Percentiles rank a stretch among this genome's conserved stretches.
Conservation (phyloP, 495 filamentous ascomycete genomes). For the Penicillium manginii region DNA sequence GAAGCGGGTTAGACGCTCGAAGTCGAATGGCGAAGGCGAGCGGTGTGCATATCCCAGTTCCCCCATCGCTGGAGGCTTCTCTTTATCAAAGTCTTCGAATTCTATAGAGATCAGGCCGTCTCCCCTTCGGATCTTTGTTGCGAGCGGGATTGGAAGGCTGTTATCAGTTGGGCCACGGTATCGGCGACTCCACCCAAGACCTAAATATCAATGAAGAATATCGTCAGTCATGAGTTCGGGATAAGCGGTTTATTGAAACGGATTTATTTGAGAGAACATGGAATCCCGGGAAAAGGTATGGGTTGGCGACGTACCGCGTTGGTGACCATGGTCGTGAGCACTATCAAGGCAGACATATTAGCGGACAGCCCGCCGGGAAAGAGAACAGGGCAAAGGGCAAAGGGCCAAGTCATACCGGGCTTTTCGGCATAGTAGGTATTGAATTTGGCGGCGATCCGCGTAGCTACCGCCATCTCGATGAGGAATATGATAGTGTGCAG, state of each 20-base stretch:
- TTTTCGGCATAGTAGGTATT: slow-evolving; percentile 88
- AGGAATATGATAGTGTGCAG: slow-evolving; percentile 84
- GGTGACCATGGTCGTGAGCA: slow-evolving; percentile 97
- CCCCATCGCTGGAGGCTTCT: slow-evolving; percentile 67
- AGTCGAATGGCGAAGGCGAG: slow-evolving; percentile 86
- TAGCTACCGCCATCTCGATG: slow-evolving; percentile 84
- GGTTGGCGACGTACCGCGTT: slow-evolving; percentile 71
- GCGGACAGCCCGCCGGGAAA: slow-evolving; percentile 10
- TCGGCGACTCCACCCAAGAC: slow-evolving; percentile 90
- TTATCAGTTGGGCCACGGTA: slow-evolving; percentile 93
- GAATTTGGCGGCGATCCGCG: slow-evolving; percentile 81
- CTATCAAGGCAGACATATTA: slow-evolving; percentile 48
- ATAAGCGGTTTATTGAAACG: background rate
- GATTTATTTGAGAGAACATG: too few species aligned
- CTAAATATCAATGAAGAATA: slow-evolving; percentile 38
- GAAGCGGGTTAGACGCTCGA: slow-evolving; percentile 89
- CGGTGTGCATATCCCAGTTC: slow-evolving; percentile 70
- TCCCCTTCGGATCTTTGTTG: slow-evolving; percentile 57
- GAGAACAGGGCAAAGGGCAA: background rate
- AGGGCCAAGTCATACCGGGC: slow-evolving; percentile 59
- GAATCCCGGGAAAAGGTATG: too few species aligned
- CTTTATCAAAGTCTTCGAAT: slow-evolving; percentile 85
- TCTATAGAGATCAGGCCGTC: slow-evolving; percentile 83
- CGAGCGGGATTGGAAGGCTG: slow-evolving; percentile 72
- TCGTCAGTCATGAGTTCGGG: slow-evolving; percentile 15